Conservation (phyloP, 352 stramenopile genomes). For the Phytophthora capsici region DNA sequence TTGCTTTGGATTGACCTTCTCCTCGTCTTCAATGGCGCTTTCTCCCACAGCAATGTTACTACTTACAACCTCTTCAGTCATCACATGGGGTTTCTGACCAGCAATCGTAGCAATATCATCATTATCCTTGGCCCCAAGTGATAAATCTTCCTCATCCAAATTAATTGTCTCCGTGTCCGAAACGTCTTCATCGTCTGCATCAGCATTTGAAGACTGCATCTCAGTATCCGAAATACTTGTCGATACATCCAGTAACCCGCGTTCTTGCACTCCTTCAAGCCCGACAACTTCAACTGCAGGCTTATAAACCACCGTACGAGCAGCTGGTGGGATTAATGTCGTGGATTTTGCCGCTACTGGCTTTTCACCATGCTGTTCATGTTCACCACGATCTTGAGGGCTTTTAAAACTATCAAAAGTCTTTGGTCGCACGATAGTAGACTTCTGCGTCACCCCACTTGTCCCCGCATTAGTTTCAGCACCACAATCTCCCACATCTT, state of each 20-base stretch:
- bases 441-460: conserved; percentile 8
- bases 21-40: conserved; percentile 1
- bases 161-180: conserved; percentile 44
- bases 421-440: conserved; percentile 25
- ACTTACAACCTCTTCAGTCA: not conserved
- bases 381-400: not conserved
- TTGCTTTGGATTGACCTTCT: too few relatives aligned
- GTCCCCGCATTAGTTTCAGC: not conserved
- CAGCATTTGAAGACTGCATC: not conserved
- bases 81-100: not conserved
- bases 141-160: conserved; percentile 40
- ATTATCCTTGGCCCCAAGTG: conserved; percentile 20
- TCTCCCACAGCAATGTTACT: conserved; percentile 1
- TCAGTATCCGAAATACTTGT: not conserved
- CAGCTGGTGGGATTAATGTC: not conserved
- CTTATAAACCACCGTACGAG: not conserved
- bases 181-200: conserved; percentile 24
- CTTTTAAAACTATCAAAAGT: conserved; percentile 6
- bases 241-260: not conserved
- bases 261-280: conserved; percentile 2
- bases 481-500: not conserved
- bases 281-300: not conserved
- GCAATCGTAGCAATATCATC: not conserved
- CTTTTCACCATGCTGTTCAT: conserved; percentile 7
- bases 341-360: not conserved